Evolutionary conservation across 768 basidiomycete genomes (phyloP).

Genomic region (Podaxis carcinomalis): DNA sequence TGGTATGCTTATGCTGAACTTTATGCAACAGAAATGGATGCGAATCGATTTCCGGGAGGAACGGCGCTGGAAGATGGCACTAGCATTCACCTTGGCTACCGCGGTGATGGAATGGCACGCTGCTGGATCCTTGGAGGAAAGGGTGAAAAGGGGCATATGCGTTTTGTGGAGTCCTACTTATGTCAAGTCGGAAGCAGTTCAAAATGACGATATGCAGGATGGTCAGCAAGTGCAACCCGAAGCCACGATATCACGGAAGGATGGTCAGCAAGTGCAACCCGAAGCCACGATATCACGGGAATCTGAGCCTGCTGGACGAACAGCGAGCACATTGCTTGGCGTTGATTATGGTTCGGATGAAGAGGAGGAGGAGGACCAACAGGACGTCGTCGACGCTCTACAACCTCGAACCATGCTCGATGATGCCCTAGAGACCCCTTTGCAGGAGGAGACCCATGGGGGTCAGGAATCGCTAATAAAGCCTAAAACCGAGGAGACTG

Average conservation of each 20-base stretch:
- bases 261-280: constrained; percentile 23
- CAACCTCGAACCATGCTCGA: constrained; percentile 51
- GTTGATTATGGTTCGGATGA: constrained; percentile 63
- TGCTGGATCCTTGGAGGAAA: constrained; percentile 58
- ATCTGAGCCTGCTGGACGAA: constrained; percentile 13
- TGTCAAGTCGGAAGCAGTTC: constrained; percentile 29
- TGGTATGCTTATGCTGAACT: not conserved
- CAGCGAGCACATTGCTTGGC: constrained; percentile 31
- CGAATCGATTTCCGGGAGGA: constrained; percentile 94
- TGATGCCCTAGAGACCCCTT: constrained; percentile 47
- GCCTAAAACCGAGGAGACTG: constrained; percentile 47
- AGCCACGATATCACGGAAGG: constrained; percentile 13
- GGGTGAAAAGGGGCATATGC: constrained; percentile 61
- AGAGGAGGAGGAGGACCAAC: constrained; percentile 56
- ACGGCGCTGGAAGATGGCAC: constrained; percentile 82
- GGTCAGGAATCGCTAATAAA: constrained; percentile 13
- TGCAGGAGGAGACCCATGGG: constrained; percentile 19
- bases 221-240: constrained; percentile 26
- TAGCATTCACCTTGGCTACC: constrained; percentile 79
- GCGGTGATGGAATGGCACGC: constrained; percentile 88
- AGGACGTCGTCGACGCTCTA: constrained; percentile 54
- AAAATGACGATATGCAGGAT: constrained; percentile 26
- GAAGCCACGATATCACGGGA: constrained; percentile 17
- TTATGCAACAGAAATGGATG: constrained; percentile 81
- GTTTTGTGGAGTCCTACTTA: constrained; percentile 57